Evolutionary conservation across 2,329 filamentous ascomycete species (phyloP).

Genomic region (Diplodia mutila): DNA sequence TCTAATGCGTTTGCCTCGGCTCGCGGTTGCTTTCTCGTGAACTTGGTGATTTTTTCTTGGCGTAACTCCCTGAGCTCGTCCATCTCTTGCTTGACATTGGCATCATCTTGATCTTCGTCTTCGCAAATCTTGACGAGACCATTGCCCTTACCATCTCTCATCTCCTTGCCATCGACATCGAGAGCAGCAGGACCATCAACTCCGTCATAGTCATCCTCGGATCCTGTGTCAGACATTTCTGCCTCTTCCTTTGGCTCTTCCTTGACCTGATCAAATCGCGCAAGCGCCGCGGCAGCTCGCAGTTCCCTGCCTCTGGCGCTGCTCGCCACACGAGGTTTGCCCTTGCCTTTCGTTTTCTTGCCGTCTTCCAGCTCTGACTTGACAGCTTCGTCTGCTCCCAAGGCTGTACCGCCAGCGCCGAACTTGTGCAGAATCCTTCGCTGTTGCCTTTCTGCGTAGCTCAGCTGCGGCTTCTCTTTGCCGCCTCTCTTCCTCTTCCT

Average conservation of each 20-base stretch:
- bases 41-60: conserved; percentile 9
- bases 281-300: conserved; percentile 75
- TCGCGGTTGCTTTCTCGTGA: conserved; percentile 5
- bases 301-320: conserved; percentile 76
- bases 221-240: conserved; percentile 31
- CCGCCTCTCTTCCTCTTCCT: conserved; percentile 27
- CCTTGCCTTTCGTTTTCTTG: conserved; percentile 56
- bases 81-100: conserved; percentile 60
- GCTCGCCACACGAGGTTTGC: conserved; percentile 72
- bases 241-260: conserved; percentile 49
- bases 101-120: conserved; percentile 56
- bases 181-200: conserved; percentile 56
- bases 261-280: conserved; percentile 64
- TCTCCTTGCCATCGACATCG: conserved; percentile 66
- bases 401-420: conserved; percentile 67
- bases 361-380: conserved; percentile 71
- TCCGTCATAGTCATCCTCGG: conserved; percentile 43
- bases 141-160: conserved; percentile 68
- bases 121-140: conserved; percentile 66
- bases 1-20: background rate
- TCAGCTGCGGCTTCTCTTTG: conserved; percentile 51
- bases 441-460: conserved; percentile 74
- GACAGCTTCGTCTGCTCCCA: conserved; percentile 70
- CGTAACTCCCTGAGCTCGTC: conserved; percentile 63
- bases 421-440: conserved; percentile 76